Conservation (phyloP, 1,284 basidiomycete species). For the Agaricales sp. region DNA sequence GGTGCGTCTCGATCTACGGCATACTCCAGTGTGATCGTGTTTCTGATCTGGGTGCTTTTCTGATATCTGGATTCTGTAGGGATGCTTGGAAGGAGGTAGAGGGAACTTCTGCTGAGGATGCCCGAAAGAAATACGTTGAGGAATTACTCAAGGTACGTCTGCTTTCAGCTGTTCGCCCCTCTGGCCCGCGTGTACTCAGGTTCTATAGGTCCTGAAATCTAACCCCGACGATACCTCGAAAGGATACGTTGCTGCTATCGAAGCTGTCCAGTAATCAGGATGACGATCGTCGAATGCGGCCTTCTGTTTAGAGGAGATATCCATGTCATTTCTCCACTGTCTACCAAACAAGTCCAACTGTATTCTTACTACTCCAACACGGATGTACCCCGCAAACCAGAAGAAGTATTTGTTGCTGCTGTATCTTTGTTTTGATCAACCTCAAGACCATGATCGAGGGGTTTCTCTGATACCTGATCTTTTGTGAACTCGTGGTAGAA, state of each 20-base stretch:
- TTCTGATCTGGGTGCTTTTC: conserved; percentile 1
- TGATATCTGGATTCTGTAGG: conserved; percentile 30
- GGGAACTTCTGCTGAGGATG: conserved; percentile 64
- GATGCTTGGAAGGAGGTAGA: conserved; percentile 81
- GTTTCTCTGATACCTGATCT: too few relatives aligned
- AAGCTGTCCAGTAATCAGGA: not conserved
- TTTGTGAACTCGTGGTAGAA: too few relatives aligned
- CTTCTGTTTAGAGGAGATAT: too few relatives aligned
- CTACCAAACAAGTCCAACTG: too few relatives aligned
- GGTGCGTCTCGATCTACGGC: conserved; percentile 34
- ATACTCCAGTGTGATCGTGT: conserved; percentile 6
- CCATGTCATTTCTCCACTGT: too few relatives aligned
- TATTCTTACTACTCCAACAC: too few relatives aligned
- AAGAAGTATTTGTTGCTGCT: too few relatives aligned
- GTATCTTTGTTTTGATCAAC: too few relatives aligned
- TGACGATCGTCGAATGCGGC: too few relatives aligned
- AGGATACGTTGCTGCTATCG: not conserved
- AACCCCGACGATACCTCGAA: not conserved
- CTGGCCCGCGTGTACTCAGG: too few relatives aligned
- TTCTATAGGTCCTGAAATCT: not conserved
- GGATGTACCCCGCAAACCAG: too few relatives aligned
- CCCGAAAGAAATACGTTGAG: conserved; percentile 62
- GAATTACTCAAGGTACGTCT: conserved; percentile 56
- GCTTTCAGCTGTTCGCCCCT: not conserved
- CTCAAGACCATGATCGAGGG: too few relatives aligned